Base-by-base conservation (phyloP, 495 filamentous ascomycete genomes). In the Monascus purpureus region DNA sequence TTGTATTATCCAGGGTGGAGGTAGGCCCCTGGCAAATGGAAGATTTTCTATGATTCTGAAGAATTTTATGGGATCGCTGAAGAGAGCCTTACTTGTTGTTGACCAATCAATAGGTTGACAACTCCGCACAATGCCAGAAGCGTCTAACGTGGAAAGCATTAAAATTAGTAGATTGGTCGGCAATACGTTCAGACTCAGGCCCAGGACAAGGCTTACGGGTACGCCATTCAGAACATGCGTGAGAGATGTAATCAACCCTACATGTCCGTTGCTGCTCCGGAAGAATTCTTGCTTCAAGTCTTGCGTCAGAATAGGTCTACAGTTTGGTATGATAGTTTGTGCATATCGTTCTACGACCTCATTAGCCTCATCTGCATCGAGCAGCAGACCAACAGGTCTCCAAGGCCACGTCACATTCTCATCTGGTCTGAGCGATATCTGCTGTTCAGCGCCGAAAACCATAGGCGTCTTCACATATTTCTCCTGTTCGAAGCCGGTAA, bases 231-330 rank as follows among this genome's bases (percentile, higher is more conserved):
- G 35, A 38, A 33, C 15, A 12, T 38, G 24, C 27, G 14, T 18
- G 16, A 39, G 33, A 18, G 39, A 41, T 31, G 23, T 34, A 19
- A 46, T 33, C 22, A 42, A 18, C 29, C 39, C 36, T 33, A 32
- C 35, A 38, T 41, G 38, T 25, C 38, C 42, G 17, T 36, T 35
- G 35, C 32, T 45, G 34, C 34, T 27, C 25, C n/a, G 13, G 17
- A 30, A 45, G 13, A 45, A 24, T 25, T 37, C 35, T 34, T 28
- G 37, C 35, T 45, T 40, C 29, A 40, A 32, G 24, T 40, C 37
- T 9, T 9, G 20, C 5, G 20, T 9, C 20, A 22, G 13, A 41
- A 32, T 42, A 35, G n/a, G 11, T 26, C 20, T 22, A 38, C 31
- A 35, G 40, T 43, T 33, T 36, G 32, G 22, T 33, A 36, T 36